These are phyloP conservation scores for Colletotrichum orchidophilum DNA, from an alignment of 2,329 filamentous ascomycete genomes.

Conservation along the genomic window DNA sequence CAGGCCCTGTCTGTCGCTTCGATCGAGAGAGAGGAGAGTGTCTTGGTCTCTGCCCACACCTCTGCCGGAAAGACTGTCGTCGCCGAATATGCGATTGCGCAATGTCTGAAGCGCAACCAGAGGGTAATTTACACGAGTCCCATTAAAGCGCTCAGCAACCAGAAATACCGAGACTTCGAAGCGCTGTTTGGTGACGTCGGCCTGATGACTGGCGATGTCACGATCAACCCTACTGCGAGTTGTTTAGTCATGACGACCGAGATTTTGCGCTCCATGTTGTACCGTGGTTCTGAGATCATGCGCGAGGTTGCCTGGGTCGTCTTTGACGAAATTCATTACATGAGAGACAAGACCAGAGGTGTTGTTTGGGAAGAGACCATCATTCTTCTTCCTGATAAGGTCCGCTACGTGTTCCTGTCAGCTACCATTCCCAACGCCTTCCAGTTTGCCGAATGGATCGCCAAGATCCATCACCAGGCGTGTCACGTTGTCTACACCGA, in stretches of 20 bases:
- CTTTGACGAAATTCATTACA: slow-evolving; percentile 98
- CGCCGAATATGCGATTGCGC: slow-evolving; percentile 97
- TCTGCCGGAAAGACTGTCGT: slow-evolving; percentile 98
- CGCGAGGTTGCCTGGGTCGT: slow-evolving; percentile 98
- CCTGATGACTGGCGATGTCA: slow-evolving; percentile 98
- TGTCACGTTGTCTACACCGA: slow-evolving; percentile 99
- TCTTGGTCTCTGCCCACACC: slow-evolving; percentile 95
- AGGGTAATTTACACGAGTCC: slow-evolving; percentile 99
- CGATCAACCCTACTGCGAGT: slow-evolving; percentile 97
- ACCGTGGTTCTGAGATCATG: slow-evolving; percentile 98
- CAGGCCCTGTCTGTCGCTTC: slow-evolving; percentile 94
- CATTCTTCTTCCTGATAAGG: slow-evolving; percentile 96
- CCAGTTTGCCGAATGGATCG: slow-evolving; percentile 99
- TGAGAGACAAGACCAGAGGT: slow-evolving; percentile 92
- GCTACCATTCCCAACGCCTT: slow-evolving; percentile 99
- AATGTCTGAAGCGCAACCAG: slow-evolving; percentile 97
- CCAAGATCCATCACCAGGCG: slow-evolving; percentile 95
- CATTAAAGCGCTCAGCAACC: slow-evolving; percentile 98
- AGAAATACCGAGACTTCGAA: slow-evolving; percentile 97
- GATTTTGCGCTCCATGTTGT: slow-evolving; percentile 98
- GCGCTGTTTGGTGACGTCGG: slow-evolving; percentile 97
- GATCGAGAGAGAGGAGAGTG: slow-evolving; percentile 95
- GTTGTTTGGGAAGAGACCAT: slow-evolving; percentile 99
- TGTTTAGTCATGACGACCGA: slow-evolving; percentile 99
- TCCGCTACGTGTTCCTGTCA: slow-evolving; percentile 97